These are phyloP conservation scores for Mesotaenium endlicherianum DNA, from an alignment of 139 green algal species.

Conservation along the genomic window DNA sequence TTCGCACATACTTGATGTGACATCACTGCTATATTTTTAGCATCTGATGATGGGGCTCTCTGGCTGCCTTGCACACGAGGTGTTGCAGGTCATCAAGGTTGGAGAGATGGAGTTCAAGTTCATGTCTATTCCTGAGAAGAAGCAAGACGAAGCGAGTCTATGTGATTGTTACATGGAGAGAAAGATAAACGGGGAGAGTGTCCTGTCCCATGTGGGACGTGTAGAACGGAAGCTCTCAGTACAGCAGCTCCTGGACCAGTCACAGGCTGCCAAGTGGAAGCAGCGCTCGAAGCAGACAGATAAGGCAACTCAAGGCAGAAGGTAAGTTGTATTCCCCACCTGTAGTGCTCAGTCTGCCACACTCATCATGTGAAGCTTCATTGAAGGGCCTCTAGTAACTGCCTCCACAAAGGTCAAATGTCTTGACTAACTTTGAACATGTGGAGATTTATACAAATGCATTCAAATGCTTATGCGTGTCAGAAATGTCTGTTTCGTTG, in stretches of 20 bases:
- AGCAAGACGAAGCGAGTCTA: background rate
- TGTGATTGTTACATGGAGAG: constrained; percentile 14
- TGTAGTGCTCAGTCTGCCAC: no score
- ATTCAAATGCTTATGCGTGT: no score
- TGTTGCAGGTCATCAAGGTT: constrained; percentile 7
- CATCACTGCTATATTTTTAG: background rate
- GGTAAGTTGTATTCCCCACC: constrained; percentile 5
- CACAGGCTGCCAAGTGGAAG: background rate
- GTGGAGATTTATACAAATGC: no score
- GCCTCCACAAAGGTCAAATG: no score
- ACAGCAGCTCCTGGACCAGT: background rate
- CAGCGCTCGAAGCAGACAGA: background rate
- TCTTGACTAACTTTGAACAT: no score
- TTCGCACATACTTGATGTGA: background rate
- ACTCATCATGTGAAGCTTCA: no score
- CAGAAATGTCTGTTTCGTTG: no score
- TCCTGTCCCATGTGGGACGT: background rate
- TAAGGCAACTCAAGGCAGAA: background rate
- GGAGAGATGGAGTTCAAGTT: constrained; percentile 14
- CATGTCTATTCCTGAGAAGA: background rate
- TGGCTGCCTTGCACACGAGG: background rate
- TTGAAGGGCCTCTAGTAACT: no score
- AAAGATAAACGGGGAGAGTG: background rate
- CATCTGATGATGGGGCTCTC: background rate
- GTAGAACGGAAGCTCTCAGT: constrained; percentile 1